Base-by-base conservation (phyloP, 163 green algal species). In the Chlorella variabilis region DNA sequence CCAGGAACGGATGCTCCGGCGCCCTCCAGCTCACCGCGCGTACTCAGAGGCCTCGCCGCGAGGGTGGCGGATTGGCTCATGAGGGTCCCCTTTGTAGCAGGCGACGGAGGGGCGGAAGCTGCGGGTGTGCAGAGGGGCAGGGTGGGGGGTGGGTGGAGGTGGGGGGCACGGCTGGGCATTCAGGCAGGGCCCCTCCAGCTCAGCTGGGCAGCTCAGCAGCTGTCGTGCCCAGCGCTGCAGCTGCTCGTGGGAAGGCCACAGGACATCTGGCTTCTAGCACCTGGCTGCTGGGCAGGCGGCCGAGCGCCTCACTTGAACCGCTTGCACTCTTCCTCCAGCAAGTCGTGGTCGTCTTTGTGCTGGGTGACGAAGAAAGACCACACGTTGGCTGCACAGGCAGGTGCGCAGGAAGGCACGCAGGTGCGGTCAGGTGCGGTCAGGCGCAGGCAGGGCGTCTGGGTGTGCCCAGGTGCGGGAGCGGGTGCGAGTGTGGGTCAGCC, bases 281-380 rank as follows among this genome's bases (percentile, higher is more conserved):
- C n/a, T n/a, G n/a, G n/a, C n/a, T n/a, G n/a, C n/a, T n/a, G n/a
- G n/a, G n/a, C n/a, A n/a, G n/a, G n/a, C n/a, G n/a, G n/a, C n/a
- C n/a, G n/a, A n/a, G n/a, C n/a, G n/a, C n/a, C n/a, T n/a, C n/a
- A n/a, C n/a, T n/a, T n/a, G n/a, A n/a, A n/a, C n/a, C n/a, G n/a
- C n/a, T n/a, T n/a, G n/a, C 81, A 49, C 33, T 84, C 34, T 0
- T 80, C 7, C 15, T 36, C 39, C 58, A 96, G 83, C 62, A 88
- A 34, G 34, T 91, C 87, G 75, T 93, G 87, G 80, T 96, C 92
- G 54, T 90, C 86, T 0, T 67, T 71, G 78, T 83, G 66, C 68
- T 88, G 41, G 17, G 83, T 88, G 62, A 97, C 85, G 84, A 95
- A 95, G 25, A 85, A 78, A 33, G 78, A 65, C 81, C 86, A 84